Evolutionary conservation across 768 basidiomycete genomes (phyloP), one percentile per base, ranked within the genome.

Genomic region (Harrya chromipes): DNA sequence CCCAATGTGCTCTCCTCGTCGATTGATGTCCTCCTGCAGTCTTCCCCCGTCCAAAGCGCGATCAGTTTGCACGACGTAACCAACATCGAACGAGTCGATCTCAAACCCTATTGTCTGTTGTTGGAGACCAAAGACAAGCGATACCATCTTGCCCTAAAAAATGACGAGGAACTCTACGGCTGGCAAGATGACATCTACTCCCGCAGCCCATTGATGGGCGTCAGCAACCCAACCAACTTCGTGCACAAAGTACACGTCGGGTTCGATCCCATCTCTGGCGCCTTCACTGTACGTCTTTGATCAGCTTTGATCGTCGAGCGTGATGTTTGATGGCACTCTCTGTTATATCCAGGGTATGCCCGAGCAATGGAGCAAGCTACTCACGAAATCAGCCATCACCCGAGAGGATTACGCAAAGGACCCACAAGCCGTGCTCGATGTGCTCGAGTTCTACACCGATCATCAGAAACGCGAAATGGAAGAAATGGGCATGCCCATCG

Each of bases 211-310:
- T 75, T 94, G 42, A 90, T 94, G 84, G 92, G 95, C 23, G 90
- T 94, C 38, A 87, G 86, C 66, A 88, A 87, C 57, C 95, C 95
- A 0, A 97, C 94, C 8, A 95, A 99, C 69, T 98, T 99, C 64
- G 92, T 97, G 0, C 95, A 99, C 74, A 94, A 97, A 66, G 94
- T 98, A 3, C 95, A 98, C 69, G 95, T 98, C 49, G 94, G 94
- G 3, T 97, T 94, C 60, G 95, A 99, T 71, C 90, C 94, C 2
- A 75, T 90, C 38, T 87, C 88, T 36, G 95, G 95, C 11, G 92
- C 85, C 14, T 99, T 99, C 69, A 97, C 94, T 14, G 92, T 90
- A 61, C 59, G 89, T 78, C 24, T 39, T 33, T n/a, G 13, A 16
- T 33, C 33, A 29, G 29, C 29, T 29, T 44, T 26, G 37, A 58